Conservation (phyloP, 208 protist genomes). For the Crithidia sp. region DNA sequence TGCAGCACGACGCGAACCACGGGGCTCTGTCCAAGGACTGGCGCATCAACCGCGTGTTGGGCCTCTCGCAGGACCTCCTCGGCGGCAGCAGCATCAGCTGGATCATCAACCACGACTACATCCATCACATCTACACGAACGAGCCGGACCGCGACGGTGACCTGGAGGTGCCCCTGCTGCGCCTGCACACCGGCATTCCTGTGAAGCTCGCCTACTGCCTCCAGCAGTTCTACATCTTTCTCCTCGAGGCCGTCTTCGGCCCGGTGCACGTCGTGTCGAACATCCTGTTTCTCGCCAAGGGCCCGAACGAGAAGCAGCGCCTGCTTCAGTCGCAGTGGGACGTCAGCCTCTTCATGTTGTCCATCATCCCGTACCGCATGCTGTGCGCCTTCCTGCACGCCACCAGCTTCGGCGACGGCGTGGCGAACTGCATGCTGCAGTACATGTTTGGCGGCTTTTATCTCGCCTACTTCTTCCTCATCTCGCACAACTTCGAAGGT, state of each 20-base stretch:
- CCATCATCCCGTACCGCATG: constrained; percentile 64
- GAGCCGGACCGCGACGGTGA: constrained; percentile 69
- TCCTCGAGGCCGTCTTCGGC: constrained; percentile 76
- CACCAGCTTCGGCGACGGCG: constrained; percentile 40
- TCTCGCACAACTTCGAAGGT: constrained; percentile 83
- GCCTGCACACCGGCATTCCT: constrained; percentile 65
- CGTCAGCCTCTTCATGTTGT: constrained; percentile 53
- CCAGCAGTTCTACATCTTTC: constrained; percentile 78
- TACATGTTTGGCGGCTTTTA: constrained; percentile 82
- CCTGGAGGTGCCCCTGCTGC: constrained; percentile 75
- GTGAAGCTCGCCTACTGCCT: constrained; percentile 66
- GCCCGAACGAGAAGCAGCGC: constrained; percentile 58
- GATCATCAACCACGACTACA: constrained; percentile 78
- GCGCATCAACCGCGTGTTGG: constrained; percentile 66
- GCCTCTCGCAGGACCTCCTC: constrained; percentile 69
- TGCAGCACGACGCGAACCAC: constrained; percentile 88
- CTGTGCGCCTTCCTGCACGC: constrained; percentile 66
- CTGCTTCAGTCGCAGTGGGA: constrained; percentile 66
- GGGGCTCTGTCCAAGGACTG: constrained; percentile 64
- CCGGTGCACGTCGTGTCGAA: constrained; percentile 72
- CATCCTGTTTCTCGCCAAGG: constrained; percentile 58
- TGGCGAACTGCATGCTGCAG: constrained; percentile 56
- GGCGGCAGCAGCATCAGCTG: constrained; percentile 82
- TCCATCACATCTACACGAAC: constrained; percentile 85
- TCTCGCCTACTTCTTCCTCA: constrained; percentile 83